These are phyloP conservation scores for Mycena alexandri DNA, from an alignment of 768 basidiomycete species.

Conservation along the genomic window DNA sequence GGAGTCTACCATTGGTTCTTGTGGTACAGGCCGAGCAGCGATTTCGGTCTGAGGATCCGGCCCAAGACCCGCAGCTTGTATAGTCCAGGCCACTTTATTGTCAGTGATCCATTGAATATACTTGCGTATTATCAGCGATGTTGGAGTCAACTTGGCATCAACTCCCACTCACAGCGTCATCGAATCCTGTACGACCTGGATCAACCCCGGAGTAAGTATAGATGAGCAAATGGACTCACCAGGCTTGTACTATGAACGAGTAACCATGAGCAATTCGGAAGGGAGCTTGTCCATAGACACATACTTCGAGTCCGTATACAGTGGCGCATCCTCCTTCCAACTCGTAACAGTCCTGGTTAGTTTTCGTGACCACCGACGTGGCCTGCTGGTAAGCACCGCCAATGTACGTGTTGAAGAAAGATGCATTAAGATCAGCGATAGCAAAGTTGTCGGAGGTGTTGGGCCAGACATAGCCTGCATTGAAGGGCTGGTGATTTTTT, in stretches of 20 bases:
- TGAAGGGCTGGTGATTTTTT: slow-evolving; percentile 71
- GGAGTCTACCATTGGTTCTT: slow-evolving; percentile 74
- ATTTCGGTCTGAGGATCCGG: slow-evolving; percentile 64
- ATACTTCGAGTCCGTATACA: slow-evolving; percentile 71
- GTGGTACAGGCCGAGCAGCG: slow-evolving; percentile 64
- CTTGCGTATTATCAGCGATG: slow-evolving; percentile 39
- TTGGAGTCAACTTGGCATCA: not conserved
- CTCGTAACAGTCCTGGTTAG: slow-evolving; percentile 70
- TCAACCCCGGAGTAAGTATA: slow-evolving; percentile 12
- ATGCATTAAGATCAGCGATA: slow-evolving; percentile 65
- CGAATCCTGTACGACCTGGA: slow-evolving; percentile 18
- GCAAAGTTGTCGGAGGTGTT: slow-evolving; percentile 70
- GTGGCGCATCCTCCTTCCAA: slow-evolving; percentile 62
- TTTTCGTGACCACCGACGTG: slow-evolving; percentile 62
- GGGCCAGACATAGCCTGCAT: slow-evolving; percentile 75
- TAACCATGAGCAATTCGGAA: not conserved
- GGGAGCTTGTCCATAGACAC: not conserved
- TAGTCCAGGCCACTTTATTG: slow-evolving; percentile 68
- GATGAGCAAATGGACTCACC: slow-evolving; percentile 46
- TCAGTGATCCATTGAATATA: slow-evolving; percentile 78
- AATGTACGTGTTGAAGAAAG: slow-evolving; percentile 72
- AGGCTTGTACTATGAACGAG: slow-evolving; percentile 56
- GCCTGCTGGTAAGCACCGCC: slow-evolving; percentile 89
- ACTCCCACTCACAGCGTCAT: slow-evolving; percentile 10
- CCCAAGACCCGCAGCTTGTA: slow-evolving; percentile 67